These are phyloP conservation scores for Vitis vinifera DNA, from an alignment of 164 flowering plant species.

Conservation along the genomic window ASM3070453v1 NC_081810.1:21831501-21832000, in stretches of 20 bases:
- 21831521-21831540: too few relatives aligned
- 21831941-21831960: slow-evolving; percentile 60
- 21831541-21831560: too few relatives aligned
- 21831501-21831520: too few relatives aligned
- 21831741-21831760: slow-evolving; percentile 74
- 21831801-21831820: slow-evolving; percentile 61
- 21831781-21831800: slow-evolving; percentile 62
- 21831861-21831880: slow-evolving; percentile 66
- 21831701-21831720: slow-evolving; percentile 74
- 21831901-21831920: slow-evolving; percentile 66
- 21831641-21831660: slow-evolving; percentile 55
- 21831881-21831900: slow-evolving; percentile 89
- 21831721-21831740: slow-evolving; percentile 68
- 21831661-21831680: slow-evolving; percentile 58
- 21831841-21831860: slow-evolving; percentile 67
- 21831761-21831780: slow-evolving; percentile 79
- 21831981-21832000: slow-evolving; percentile 60
- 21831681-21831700: slow-evolving; percentile 59
- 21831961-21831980: slow-evolving; percentile 33
- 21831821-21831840: slow-evolving; percentile 60
- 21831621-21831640: slow-evolving; percentile 34
- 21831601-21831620: background rate
- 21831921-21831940: slow-evolving; percentile 74
- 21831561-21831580: slow-evolving; percentile 1
- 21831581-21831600: background rate